Evolutionary conservation across 1,284 basidiomycete genomes (phyloP), one percentile per base, ranked within the genome.

Genomic region (Salmacisia buchloeana): DNA sequence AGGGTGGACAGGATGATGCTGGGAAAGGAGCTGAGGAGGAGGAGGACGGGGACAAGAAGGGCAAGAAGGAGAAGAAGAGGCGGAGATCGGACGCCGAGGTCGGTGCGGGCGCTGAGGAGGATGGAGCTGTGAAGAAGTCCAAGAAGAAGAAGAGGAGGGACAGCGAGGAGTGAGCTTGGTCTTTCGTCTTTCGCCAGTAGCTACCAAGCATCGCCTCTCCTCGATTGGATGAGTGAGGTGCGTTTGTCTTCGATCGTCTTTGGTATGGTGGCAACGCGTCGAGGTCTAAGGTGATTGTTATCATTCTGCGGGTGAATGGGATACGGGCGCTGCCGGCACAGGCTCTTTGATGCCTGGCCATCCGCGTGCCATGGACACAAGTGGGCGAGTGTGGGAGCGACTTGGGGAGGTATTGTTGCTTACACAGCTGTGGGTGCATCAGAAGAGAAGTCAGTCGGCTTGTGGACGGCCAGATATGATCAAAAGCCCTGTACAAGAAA

Each of bases 41-140:
- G n/a, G 60, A 67, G 54, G 61, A 27, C 36, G 63, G 21, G 21
- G 49, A 46, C 12, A 59, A 27, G 38, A 38, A 35, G 13, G 49
- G 21, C 12, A 39, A 54, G 35, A 49, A 65, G 23, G 63, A 56
- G 58, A 41, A 61, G 39, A 66, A 68, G 58, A 67, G 66, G 65
- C 59, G 58, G 45, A 70, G 31, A 7, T 29, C 46, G 46, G 15
- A 21, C 36, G 10, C 45, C 2, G 56, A 59, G 31, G 34, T 35
- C 29, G 52, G 52, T 35, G 21, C 36, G 18, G 43, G 10, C 18
- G 29, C 34, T 18, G 31, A 46, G 1, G 15, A n/a, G 27, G 38
- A 60, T 23, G 61, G 68, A 59, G 25, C 34, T n/a, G 63, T 59
- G 60, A 45, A 56, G 46, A 38, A 63, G 39, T 56, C 52, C 12